Evolutionary conservation across 1,284 basidiomycete genomes (phyloP), one percentile per base, ranked within the genome.

Genomic region (Papiliotrema fonsecae): DNA sequence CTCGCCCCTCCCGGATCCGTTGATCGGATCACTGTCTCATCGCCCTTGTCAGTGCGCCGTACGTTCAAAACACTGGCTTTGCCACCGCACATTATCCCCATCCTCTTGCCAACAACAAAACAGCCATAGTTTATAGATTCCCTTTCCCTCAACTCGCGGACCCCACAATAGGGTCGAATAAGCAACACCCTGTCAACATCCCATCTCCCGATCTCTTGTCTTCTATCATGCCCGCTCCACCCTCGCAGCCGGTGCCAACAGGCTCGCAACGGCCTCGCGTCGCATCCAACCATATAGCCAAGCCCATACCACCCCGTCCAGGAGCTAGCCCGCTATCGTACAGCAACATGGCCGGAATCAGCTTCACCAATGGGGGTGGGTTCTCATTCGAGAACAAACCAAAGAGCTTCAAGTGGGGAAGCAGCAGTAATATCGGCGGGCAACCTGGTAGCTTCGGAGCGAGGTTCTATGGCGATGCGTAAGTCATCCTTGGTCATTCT

Each of bases 271-370:
- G 19, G 22, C 19, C 36, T 45, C 25, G 51, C 13, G 18, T 27
- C 16, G 16, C 37, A 18, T 52, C 49, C n/a, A 30, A 21, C 31
- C 38, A 36, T 26, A 32, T 47, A 18, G 31, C 24, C 27, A 37
- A 37, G 7, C 39, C 46, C 3, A 35, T 40, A 18, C 52, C 57
- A n/a, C 30, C 52, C 24, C 44, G 59, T 19, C 55, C 54, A 34
- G 65, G 53, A 35, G 61, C 57, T 24, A 67, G 66, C 19, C 69
- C 69, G 13, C 63, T 68, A 57, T 67, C 65, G 22, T 70, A 69
- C 51, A 64, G 65, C 24, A 62, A 56, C n/a, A 70, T 70, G 69
- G 62, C 63, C 0, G 69, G 69, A 1, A 61, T 71, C 37, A 68
- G 64, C 58, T 71, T 69, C 45, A 58, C 56, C 18, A 65, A 65